A percentile compares a stretch with the other conserved stretches of the same genome.
These are phyloP conservation scores for Ganoderma meredithae DNA, from an alignment of 1,284 basidiomycete genomes.

Conservation along the genomic window DNA sequence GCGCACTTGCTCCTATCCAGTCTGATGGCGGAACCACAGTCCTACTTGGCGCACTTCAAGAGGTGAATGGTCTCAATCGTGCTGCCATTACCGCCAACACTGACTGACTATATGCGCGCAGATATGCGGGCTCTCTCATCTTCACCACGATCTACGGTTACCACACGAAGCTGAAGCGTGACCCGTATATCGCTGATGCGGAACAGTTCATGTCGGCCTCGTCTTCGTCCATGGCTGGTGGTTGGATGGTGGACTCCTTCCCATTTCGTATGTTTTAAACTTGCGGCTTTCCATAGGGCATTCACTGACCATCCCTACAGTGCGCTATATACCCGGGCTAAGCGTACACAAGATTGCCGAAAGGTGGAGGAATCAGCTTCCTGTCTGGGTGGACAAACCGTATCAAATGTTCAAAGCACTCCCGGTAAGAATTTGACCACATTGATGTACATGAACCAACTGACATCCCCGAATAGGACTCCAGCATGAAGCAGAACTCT, in stretches of 20 bases:
- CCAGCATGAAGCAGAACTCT: conserved; percentile 13
- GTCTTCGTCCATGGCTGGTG: conserved; percentile 7
- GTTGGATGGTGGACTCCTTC: conserved; percentile 27
- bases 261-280: conserved; percentile 14
- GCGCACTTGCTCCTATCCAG: conserved; percentile 13
- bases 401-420: conserved; percentile 21
- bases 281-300: neutral
- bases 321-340: neutral
- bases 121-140: conserved; percentile 21
- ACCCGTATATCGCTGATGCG: conserved; percentile 22
- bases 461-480: conserved; percentile 13
- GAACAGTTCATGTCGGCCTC: conserved; percentile 23
- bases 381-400: conserved; percentile 19
- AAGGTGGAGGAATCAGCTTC: conserved; percentile 3
- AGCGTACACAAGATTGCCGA: conserved; percentile 10
- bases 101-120: neutral
- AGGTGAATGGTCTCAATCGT: neutral
- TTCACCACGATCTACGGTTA: conserved; percentile 23
- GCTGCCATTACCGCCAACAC: neutral
- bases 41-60: conserved; percentile 8
- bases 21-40: conserved; percentile 1
- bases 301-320: neutral
- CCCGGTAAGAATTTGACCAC: conserved; percentile 14
- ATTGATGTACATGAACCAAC: neutral
- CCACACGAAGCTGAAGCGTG: conserved; percentile 12